Percentiles rank a stretch among this genome's conserved stretches.
These are phyloP conservation scores for Pseudonitzschia pungens DNA, from an alignment of 108 stramenopile species.

Conservation along the genomic window DNA sequence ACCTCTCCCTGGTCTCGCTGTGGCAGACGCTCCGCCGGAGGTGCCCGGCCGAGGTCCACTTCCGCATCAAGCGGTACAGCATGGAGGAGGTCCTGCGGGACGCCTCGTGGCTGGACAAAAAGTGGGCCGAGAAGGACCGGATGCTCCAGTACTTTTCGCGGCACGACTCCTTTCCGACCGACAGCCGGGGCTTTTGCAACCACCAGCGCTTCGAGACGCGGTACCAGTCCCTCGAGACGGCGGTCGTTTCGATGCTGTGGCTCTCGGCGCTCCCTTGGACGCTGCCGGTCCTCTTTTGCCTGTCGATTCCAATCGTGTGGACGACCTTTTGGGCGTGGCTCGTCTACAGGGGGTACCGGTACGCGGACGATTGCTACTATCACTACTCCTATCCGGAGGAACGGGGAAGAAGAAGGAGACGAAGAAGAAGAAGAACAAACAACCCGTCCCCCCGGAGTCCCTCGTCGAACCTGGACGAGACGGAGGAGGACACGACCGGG, in stretches of 20 bases:
- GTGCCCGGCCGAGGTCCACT: slow-evolving; percentile 53
- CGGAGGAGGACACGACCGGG: slow-evolving; percentile 12
- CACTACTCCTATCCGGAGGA: slow-evolving; percentile 16
- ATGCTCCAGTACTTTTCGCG: slow-evolving; percentile 59
- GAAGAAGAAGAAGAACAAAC: too few relatives aligned
- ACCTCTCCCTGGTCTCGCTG: slow-evolving; percentile 31
- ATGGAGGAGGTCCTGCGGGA: slow-evolving; percentile 77
- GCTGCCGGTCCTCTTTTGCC: slow-evolving; percentile 49
- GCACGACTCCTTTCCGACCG: slow-evolving; percentile 52
- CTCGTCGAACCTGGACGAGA: slow-evolving; percentile 7
- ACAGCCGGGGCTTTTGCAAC: slow-evolving; percentile 49
- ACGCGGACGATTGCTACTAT: slow-evolving; percentile 35
- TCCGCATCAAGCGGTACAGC: slow-evolving; percentile 66
- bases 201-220: slow-evolving; percentile 50
- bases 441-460: slow-evolving; percentile 4
- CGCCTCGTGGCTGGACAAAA: slow-evolving; percentile 74
- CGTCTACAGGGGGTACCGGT: slow-evolving; percentile 28
- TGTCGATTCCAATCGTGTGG: slow-evolving; percentile 56
- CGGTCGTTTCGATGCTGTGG: slow-evolving; percentile 39
- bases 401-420: too few relatives aligned
- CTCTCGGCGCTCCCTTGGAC: slow-evolving; percentile 48
- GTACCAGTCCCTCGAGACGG: slow-evolving; percentile 44
- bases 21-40: slow-evolving; percentile 42
- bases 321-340: slow-evolving; percentile 48
- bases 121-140: slow-evolving; percentile 79